Evolutionary conservation across 352 stramenopile genomes (phyloP).

Genomic region (Globisporangium spinosum): DNA sequence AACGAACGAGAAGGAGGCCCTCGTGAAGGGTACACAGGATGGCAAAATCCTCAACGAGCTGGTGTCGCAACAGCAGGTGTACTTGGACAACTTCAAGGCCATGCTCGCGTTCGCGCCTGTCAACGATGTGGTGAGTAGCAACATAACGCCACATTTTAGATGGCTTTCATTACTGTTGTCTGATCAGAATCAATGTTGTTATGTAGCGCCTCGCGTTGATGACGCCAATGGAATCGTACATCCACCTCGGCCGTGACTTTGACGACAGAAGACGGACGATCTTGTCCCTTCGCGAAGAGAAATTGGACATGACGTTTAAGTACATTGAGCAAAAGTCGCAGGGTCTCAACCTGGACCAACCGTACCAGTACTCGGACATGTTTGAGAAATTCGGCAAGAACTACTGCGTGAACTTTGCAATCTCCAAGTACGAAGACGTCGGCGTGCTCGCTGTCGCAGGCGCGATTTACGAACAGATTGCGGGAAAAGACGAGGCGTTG

Average conservation of each 20-base stretch:
- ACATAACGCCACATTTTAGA: neutral
- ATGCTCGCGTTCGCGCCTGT: conserved; percentile 77
- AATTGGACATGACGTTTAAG: conserved; percentile 75
- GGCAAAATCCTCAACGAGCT: conserved; percentile 53
- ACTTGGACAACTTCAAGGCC: conserved; percentile 74
- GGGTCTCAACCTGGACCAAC: conserved; percentile 49
- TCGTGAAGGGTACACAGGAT: conserved; percentile 43
- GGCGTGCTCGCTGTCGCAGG: conserved; percentile 57
- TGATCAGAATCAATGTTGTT: neutral
- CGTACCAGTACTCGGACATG: conserved; percentile 71
- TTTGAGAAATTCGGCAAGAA: conserved; percentile 83
- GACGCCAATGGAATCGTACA: conserved; percentile 77
- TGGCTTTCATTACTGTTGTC: neutral
- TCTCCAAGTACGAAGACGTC: conserved; percentile 70
- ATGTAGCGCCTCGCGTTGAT: conserved; percentile 64
- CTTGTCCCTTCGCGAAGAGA: conserved; percentile 60
- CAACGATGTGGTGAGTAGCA: conserved; percentile 44
- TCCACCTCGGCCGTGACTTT: conserved; percentile 58
- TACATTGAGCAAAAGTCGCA: conserved; percentile 74
- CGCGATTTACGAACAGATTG: conserved; percentile 71
- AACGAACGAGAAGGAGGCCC: conserved; percentile 33
- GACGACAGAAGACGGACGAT: conserved; percentile 60
- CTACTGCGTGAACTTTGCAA: conserved; percentile 73
- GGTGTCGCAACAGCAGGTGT: conserved; percentile 62
- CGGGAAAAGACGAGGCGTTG: conserved; percentile 54